Conservation (phyloP, 768 basidiomycete species). For the Lactarius sp. region DNA sequence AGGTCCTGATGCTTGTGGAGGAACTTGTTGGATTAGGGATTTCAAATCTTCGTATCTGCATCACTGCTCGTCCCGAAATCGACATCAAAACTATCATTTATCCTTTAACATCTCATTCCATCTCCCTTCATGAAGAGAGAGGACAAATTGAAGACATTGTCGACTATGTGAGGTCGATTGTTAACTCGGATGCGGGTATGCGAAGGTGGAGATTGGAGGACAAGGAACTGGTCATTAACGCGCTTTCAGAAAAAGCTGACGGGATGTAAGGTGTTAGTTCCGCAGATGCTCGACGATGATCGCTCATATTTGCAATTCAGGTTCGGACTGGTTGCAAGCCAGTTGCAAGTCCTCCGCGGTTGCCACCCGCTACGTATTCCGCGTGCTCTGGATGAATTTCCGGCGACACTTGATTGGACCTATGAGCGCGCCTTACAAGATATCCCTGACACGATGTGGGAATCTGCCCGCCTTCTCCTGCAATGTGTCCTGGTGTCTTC, state of each 20-base stretch:
- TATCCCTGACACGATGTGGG: neutral
- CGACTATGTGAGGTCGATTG: neutral
- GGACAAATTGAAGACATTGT: neutral
- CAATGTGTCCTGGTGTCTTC: neutral
- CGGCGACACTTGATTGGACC: neutral
- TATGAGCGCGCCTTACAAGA: neutral
- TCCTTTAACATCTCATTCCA: neutral
- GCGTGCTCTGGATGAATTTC: neutral
- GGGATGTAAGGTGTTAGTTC: neutral
- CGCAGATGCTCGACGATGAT: neutral
- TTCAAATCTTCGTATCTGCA: neutral
- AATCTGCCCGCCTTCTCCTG: neutral
- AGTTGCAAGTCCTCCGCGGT: neutral
- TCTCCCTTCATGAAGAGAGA: neutral
- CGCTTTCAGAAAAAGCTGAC: neutral
- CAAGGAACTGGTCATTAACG: neutral
- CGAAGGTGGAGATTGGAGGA: neutral
- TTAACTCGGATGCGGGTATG: neutral
- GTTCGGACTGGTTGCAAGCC: neutral
- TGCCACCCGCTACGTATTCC: neutral
- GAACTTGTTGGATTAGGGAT: neutral
- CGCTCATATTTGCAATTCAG: neutral
- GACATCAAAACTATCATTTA: neutral
- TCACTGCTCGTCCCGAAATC: conserved; percentile 2
- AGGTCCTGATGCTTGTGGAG: neutral